Base-by-base conservation (phyloP, 495 filamentous ascomycete species). In the Daldinia concentrica region DNA sequence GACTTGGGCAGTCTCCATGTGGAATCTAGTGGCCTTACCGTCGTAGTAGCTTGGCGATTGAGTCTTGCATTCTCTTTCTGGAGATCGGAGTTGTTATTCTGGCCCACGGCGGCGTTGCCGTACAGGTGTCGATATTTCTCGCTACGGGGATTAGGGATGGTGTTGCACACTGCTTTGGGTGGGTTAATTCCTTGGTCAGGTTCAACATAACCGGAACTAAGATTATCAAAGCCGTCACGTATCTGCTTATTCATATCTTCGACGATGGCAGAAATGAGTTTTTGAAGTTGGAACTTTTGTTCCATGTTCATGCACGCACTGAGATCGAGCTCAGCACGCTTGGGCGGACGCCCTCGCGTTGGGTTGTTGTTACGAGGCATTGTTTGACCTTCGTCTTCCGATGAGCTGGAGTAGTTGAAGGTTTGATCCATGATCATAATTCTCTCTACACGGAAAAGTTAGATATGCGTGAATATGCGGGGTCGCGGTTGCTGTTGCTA, bases 191-290 rank as follows among this genome's bases (percentile, higher is more conserved):
- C 76, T 32, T 71, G 58, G 34, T 62, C 62, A 11, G 69, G 48
- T 8, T 62, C 30, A 29, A 76, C 36, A 9, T 59, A 36, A 7
- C 9, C 26, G 26, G 71, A 61, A 3, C 74, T 69, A 6, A 81
- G 68, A 0, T 75, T 59, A 60, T 87, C 85, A 34, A 87, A 88
- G 54, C 76, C 79, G 19, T 82, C 78, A 43, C 69, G 74, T 45
- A 86, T 75, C 26, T 82, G 81, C 62, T 76, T 81, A 41, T 82
- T 79, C 79, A 89, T 86, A 1, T 77, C 74, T 26, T 86, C 85
- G 32, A 79, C 83, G 59, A 84, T 80, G 29, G 74, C 77, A 59
- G 62, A 64, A 52, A 86, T 66, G 6, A 89, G 81, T 15, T 76
- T 37, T 2, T 63, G 60, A 64, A 74, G 55, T 43, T 76, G 76